Conservation (phyloP, 2,329 filamentous ascomycete genomes). For the Coniochaeta hoffmannii region DNA sequence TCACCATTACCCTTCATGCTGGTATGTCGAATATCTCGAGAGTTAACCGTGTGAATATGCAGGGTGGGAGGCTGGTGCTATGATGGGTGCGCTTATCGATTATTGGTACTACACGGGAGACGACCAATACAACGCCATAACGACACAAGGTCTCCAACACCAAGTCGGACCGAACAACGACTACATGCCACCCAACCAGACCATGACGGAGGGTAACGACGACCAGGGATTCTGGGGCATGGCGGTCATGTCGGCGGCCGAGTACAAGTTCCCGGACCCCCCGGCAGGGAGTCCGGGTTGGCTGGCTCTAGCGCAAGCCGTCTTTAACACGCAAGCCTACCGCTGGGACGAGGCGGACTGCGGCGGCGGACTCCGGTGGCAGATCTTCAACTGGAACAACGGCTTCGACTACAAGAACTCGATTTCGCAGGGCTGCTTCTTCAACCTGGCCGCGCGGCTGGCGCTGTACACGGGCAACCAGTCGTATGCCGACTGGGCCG, state of each 20-base stretch:
- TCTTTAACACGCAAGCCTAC: conserved; percentile 66
- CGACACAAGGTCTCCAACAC: conserved; percentile 58
- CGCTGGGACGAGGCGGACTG: conserved; percentile 64
- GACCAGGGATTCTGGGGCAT: conserved; percentile 67
- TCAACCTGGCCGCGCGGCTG: conserved; percentile 3
- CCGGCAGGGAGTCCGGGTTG: conserved; percentile 48
- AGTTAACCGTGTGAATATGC: neutral
- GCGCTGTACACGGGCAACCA: conserved; percentile 58
- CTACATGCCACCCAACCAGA: conserved; percentile 68
- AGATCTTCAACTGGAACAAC: conserved; percentile 72
- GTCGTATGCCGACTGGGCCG: conserved; percentile 69
- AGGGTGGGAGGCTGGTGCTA: conserved; percentile 65
- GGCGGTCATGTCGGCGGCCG: conserved; percentile 59
- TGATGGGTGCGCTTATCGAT: conserved; percentile 62
- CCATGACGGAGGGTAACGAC: conserved; percentile 59
- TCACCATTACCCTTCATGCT: neutral
- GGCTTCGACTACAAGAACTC: conserved; percentile 41
- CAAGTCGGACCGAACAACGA: conserved; percentile 64
- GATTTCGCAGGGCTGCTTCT: conserved; percentile 4
- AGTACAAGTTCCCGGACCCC: conserved; percentile 56
- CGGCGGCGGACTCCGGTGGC: conserved; percentile 67
- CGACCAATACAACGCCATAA: conserved; percentile 58
- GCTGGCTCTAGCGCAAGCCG: conserved; percentile 49
- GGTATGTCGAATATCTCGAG: neutral
- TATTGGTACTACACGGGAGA: conserved; percentile 80